These are phyloP conservation scores for Solanum hybrid DNA, from an alignment of 305 asterid species.

Conservation along the genomic window DNA sequence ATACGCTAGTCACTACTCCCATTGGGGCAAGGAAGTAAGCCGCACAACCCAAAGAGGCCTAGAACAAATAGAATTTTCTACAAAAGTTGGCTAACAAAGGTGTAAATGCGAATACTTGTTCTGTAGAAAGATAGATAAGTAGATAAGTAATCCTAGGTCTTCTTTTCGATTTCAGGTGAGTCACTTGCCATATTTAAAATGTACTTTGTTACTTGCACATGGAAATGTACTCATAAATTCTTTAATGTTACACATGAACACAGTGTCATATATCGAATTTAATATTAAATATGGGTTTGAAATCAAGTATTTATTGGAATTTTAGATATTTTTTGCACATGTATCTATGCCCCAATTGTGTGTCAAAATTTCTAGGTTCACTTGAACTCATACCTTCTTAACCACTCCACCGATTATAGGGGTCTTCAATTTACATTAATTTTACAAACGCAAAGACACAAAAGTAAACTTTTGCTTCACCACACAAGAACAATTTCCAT, in stretches of 20 bases:
- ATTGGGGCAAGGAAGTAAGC: too few species aligned
- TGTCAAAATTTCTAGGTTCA: neutral
- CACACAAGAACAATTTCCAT: neutral
- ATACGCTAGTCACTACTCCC: neutral
- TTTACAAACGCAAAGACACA: neutral
- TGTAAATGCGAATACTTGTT: too few species aligned
- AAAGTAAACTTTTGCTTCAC: neutral
- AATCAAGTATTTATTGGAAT: neutral
- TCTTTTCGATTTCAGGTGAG: neutral
- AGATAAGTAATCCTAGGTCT: neutral
- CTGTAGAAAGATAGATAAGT: too few species aligned
- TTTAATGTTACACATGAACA: neutral
- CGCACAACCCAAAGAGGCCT: too few species aligned
- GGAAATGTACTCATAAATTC: neutral
- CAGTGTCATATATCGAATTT: neutral
- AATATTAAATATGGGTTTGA: neutral
- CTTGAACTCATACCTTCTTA: neutral
- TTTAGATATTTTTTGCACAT: neutral
- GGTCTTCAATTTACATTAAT: neutral
- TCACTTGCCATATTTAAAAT: neutral
- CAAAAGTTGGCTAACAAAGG: too few species aligned
- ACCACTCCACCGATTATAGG: neutral
- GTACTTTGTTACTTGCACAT: too few species aligned
- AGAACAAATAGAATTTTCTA: too few species aligned
- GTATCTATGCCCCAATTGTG: neutral